Evolutionary conservation across 768 basidiomycete genomes (phyloP), one percentile per base, ranked within the genome.

Genomic region (Tylopilus vinaceipallidus): DNA sequence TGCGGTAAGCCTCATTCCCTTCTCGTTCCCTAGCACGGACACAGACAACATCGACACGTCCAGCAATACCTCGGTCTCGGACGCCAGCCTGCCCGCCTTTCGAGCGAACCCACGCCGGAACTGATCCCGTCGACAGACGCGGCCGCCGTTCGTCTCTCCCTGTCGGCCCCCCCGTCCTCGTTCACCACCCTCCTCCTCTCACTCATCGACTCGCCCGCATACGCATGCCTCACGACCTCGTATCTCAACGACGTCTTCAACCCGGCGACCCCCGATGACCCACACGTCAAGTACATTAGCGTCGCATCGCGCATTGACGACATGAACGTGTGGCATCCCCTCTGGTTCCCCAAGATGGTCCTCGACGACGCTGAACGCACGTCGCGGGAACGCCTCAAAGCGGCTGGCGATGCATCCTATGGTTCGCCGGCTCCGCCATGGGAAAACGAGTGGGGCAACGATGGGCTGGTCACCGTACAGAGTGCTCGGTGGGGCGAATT

Each of bases 401-500:
- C 73, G 4, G 38, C 42, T 10, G 45, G 30, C 42, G 27, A 38
- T 7, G 39, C 50, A 11, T n/a, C 24, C 52, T 50, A 49, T 44
- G 29, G 33, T 43, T 32, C 56, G 1, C 55, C 62, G 14, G 54
- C 60, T 3, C 74, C 77, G 1, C 58, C 76, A 6, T 82, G 81
- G 77, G 73, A 82, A 35, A 61, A 72, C 16, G 73, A 80, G 42
- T 84, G 84, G 80, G 95, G 93, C 0, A 95, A 97, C 64, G 95
- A 98, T 60, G 93, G 92, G 0, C 75, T 98, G 30, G 95, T 98
- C 14, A 87, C 87, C 14, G 77, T 99, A n/a, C 83, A 89, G 56
- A 90, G 88, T 59, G 92, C 97, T 6, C 83, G 84, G 56, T 98
- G 95, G 95, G 97, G 97, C 16, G 91, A 97, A 62, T 98, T 94